A percentile compares a stretch with the other conserved stretches of the same genome.
These are phyloP conservation scores for Eleusine coracana DNA, from an alignment of 176 grass and related monocot species.

Conservation along the genomic window DNA sequence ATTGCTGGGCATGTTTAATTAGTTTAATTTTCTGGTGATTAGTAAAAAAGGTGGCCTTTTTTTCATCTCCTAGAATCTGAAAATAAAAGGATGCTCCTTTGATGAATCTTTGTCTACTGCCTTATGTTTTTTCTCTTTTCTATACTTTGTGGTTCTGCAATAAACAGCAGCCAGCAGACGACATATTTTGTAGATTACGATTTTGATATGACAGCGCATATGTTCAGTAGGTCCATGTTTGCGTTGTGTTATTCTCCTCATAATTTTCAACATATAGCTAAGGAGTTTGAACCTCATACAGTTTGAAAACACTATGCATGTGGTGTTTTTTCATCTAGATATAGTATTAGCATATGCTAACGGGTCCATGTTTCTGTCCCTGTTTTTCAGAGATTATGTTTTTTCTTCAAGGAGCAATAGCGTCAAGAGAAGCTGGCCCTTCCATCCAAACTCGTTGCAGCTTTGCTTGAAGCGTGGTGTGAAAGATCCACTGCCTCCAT, in stretches of 20 bases:
- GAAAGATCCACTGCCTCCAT: constrained; percentile 79
- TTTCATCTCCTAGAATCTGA: constrained; percentile 43
- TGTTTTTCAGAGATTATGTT: constrained; percentile 82
- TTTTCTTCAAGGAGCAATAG: constrained; percentile 75
- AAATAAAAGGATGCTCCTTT: constrained; percentile 45
- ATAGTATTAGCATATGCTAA: constrained; percentile 54
- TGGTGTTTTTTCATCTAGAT: constrained; percentile 17
- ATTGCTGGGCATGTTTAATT: constrained; percentile 39
- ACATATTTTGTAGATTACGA: constrained; percentile 34
- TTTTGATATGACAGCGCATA: constrained; percentile 42
- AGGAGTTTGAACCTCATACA: constrained; percentile 41
- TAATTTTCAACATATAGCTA: constrained; percentile 33
- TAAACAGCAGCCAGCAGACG: constrained; percentile 19
- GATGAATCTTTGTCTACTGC: constrained; percentile 49
- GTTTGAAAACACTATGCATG: constrained; percentile 34
- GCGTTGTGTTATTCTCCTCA: constrained; percentile 41
- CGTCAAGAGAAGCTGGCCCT: constrained; percentile 81
- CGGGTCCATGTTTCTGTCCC: constrained; percentile 26
- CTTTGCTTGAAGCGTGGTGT: constrained; percentile 77
- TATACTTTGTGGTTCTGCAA: constrained; percentile 33
- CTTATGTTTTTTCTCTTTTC: constrained; percentile 28
- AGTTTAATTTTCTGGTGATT: constrained; percentile 50
- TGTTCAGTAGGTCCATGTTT: constrained; percentile 48
- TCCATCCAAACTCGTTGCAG: constrained; percentile 60
- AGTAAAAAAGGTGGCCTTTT: constrained; percentile 42